Evolutionary conservation across 768 basidiomycete species (phyloP).

Genomic region (Mycena floridula): DNA sequence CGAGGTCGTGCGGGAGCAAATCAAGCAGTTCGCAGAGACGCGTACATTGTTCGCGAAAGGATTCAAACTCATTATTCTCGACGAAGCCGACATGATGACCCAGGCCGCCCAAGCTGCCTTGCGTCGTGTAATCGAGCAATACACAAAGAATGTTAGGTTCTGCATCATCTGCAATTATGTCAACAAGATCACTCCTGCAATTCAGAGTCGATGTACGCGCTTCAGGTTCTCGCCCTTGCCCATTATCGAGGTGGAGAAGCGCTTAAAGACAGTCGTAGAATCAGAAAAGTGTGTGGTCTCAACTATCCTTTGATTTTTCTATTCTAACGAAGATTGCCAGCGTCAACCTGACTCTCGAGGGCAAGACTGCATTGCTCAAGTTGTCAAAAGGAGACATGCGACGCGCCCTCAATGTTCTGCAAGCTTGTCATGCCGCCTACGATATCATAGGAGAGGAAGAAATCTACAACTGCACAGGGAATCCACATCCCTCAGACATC

Average conservation of each 20-base stretch:
- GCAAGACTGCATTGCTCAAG: conserved; percentile 84
- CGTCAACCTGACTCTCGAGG: conserved; percentile 81
- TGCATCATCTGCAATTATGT: conserved; percentile 99
- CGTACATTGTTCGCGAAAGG: conserved; percentile 87
- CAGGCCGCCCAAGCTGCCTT: conserved; percentile 95
- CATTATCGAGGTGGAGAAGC: conserved; percentile 76
- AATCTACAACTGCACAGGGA: conserved; percentile 95
- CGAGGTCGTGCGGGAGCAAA: conserved; percentile 97
- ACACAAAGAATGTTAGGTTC: conserved; percentile 97
- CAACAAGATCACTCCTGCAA: conserved; percentile 97
- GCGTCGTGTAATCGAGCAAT: conserved; percentile 95
- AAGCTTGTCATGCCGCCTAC: conserved; percentile 98
- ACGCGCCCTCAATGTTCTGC: conserved; percentile 89
- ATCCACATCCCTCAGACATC: conserved; percentile 92
- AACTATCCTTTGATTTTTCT: not conserved
- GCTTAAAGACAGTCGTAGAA: conserved; percentile 72
- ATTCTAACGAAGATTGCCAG: conserved; percentile 33
- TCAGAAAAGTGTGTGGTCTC: conserved; percentile 63
- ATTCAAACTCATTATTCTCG: conserved; percentile 95
- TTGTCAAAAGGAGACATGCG: conserved; percentile 98
- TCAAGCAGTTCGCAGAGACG: conserved; percentile 97
- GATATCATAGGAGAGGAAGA: conserved; percentile 83
- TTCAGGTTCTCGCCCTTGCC: conserved; percentile 96
- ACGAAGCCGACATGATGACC: conserved; percentile 99
- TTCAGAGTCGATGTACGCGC: conserved; percentile 96